These are phyloP conservation scores for Talaromyces adpressus DNA, from an alignment of 495 filamentous ascomycete genomes.

Conservation along the genomic window DNA sequence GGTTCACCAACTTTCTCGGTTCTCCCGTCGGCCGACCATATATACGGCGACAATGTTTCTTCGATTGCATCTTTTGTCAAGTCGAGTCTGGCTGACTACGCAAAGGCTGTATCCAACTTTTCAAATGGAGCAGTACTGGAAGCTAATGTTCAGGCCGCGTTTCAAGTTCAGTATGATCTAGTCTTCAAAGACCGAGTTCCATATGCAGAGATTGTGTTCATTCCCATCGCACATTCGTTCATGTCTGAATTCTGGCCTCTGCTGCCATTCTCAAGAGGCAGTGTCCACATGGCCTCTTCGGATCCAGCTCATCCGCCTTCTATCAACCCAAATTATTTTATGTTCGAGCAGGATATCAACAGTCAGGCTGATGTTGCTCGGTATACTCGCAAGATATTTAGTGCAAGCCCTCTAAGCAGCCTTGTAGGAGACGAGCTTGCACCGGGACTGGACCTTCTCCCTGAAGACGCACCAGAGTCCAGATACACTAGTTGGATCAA, in stretches of 20 bases:
- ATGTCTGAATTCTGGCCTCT: constrained; percentile 35
- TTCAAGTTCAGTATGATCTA: constrained; percentile 34
- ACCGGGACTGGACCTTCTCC: constrained; percentile 5
- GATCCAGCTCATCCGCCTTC: constrained; percentile 25
- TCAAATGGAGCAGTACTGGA: constrained; percentile 18
- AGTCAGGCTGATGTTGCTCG: constrained; percentile 20
- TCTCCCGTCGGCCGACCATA: constrained; percentile 17
- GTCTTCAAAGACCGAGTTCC: constrained; percentile 33
- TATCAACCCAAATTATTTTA: constrained; percentile 40
- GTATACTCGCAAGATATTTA: constrained; percentile 21
- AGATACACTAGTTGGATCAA: constrained; percentile 21
- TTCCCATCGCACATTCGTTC: constrained; percentile 17
- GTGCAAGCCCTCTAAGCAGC: constrained; percentile 12
- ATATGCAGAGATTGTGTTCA: constrained; percentile 12
- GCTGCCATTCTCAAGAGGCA: constrained; percentile 47
- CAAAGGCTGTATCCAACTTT: constrained; percentile 11
- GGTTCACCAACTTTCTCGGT: constrained; percentile 9
- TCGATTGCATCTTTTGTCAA: neutral
- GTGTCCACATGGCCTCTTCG: constrained; percentile 43
- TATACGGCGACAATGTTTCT: constrained; percentile 26
- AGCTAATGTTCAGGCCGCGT: constrained; percentile 20
- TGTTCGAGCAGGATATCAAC: constrained; percentile 43
- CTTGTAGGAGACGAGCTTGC: constrained; percentile 3
- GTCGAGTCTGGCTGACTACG: constrained; percentile 22
- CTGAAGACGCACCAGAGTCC: constrained; percentile 12